A percentile compares a stretch with the other conserved stretches of the same genome.
Evolutionary conservation across 352 stramenopile genomes (phyloP).

Genomic region (Pythium monospermum): DNA sequence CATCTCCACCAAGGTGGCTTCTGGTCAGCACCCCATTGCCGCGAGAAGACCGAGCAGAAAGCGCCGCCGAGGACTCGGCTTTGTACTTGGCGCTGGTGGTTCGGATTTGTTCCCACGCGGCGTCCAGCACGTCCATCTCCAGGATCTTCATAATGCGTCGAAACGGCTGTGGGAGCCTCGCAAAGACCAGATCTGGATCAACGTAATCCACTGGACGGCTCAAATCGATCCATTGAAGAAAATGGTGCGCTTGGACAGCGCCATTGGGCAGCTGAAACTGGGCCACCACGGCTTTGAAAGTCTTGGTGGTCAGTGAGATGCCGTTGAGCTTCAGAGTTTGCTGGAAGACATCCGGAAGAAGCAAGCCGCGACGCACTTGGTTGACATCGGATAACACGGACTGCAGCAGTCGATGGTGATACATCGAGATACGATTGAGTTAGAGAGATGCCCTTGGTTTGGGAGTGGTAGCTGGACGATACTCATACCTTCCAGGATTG

Average conservation of each 20-base stretch:
- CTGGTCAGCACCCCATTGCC: no score
- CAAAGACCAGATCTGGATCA: slow-evolving; percentile 55
- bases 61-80: slow-evolving; percentile 19
- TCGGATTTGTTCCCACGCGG: slow-evolving; percentile 42
- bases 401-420: slow-evolving; percentile 10
- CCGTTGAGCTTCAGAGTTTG: slow-evolving; percentile 48
- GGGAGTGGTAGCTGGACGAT: background rate
- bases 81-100: slow-evolving; percentile 37
- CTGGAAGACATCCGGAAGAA: slow-evolving; percentile 37
- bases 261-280: slow-evolving; percentile 46
- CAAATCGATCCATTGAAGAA: slow-evolving; percentile 55
- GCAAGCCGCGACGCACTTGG: slow-evolving; percentile 26
- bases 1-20: background rate
- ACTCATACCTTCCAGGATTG: slow-evolving; percentile 21
- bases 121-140: slow-evolving; percentile 54
- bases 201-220: slow-evolving; percentile 45
- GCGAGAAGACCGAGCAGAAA: slow-evolving; percentile 21
- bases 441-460: background rate
- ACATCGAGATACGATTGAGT: background rate
- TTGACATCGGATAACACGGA: slow-evolving; percentile 28
- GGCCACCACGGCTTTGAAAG: slow-evolving; percentile 24
- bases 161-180: slow-evolving; percentile 63
- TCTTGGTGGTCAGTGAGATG: slow-evolving; percentile 26
- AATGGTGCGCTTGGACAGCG: slow-evolving; percentile 28
- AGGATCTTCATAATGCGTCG: slow-evolving; percentile 61